Conservation (phyloP, 1,284 basidiomycete species). For the Retiboletus flavoniger region DNA sequence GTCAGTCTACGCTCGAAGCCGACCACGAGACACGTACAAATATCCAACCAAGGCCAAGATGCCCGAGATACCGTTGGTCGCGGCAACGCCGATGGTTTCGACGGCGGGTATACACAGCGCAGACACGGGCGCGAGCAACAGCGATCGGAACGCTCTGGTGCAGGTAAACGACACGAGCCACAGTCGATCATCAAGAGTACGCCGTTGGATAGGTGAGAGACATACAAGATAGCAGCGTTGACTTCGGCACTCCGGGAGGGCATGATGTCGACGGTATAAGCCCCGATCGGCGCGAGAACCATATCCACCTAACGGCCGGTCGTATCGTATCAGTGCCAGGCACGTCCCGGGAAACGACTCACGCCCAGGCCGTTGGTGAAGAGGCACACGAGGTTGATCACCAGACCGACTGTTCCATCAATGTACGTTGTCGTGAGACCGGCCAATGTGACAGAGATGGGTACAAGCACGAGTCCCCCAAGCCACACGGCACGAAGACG, state of each 20-base stretch:
- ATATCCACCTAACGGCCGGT: slow-evolving; percentile 39
- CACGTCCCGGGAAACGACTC: slow-evolving; percentile 10
- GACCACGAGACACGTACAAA: slow-evolving; percentile 34
- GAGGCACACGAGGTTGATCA: slow-evolving; percentile 42
- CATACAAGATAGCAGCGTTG: slow-evolving; percentile 44
- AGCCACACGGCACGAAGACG: slow-evolving; percentile 50
- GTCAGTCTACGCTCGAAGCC: neutral
- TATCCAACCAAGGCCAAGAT: slow-evolving; percentile 45
- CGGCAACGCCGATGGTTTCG: slow-evolving; percentile 51
- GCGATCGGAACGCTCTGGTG: slow-evolving; percentile 44
- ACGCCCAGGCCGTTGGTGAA: slow-evolving; percentile 54
- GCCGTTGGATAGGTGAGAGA: neutral
- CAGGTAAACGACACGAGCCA: neutral
- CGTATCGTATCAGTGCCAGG: neutral
- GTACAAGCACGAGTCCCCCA: slow-evolving; percentile 45
- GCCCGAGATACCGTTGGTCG: slow-evolving; percentile 50
- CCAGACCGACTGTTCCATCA: slow-evolving; percentile 40
- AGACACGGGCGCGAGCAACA: slow-evolving; percentile 31
- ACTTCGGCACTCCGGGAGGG: slow-evolving; percentile 54
- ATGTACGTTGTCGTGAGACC: slow-evolving; percentile 36
- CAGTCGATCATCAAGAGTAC: neutral
- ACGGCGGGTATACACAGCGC: slow-evolving; percentile 41
- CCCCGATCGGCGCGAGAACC: slow-evolving; percentile 49
- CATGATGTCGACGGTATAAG: slow-evolving; percentile 59
- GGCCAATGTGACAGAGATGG: slow-evolving; percentile 26